A percentile compares a stretch with the other conserved stretches of the same genome.
phyloP scores from a whole-genome alignment of 2,329 filamentous ascomycete genomes.

The Monosporascus sp. region DNA sequence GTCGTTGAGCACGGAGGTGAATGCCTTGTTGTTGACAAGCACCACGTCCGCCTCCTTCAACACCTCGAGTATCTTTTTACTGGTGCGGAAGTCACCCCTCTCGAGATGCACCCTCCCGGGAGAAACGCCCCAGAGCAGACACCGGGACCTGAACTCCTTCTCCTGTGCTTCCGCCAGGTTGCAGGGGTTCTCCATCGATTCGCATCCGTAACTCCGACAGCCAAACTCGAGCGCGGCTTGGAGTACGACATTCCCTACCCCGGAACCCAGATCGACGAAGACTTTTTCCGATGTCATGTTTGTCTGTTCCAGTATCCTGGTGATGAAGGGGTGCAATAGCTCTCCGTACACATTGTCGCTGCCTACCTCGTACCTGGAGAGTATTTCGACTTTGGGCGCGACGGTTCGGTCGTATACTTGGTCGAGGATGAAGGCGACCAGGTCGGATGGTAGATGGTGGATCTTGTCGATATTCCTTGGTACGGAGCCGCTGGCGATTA shows the following conservation, averaged over 20 bases:
- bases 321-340: constrained; percentile 77
- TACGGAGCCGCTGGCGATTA: constrained; percentile 67
- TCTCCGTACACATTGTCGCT: constrained; percentile 95
- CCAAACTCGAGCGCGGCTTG: constrained; percentile 91
- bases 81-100: constrained; percentile 77
- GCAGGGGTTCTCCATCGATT: constrained; percentile 90
- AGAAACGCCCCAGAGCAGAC: constrained; percentile 80
- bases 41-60: constrained; percentile 89
- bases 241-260: constrained; percentile 91
- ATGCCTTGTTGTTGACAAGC: constrained; percentile 96
- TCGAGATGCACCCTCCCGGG: constrained; percentile 76
- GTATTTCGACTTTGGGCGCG: constrained; percentile 76
- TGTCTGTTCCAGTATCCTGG: constrained; percentile 72
- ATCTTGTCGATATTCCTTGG: constrained; percentile 63
- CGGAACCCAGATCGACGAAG: constrained; percentile 92
- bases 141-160: constrained; percentile 77
- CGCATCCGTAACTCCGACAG: constrained; percentile 92
- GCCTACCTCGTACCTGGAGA: constrained; percentile 82
- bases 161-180: constrained; percentile 75
- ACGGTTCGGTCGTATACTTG: constrained; percentile 93
- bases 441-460: constrained; percentile 63
- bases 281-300: constrained; percentile 75
- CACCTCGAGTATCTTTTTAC: constrained; percentile 61
- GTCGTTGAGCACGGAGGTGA: constrained; percentile 81
- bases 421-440: constrained; percentile 74